Conservation (phyloP, 192 early-diverging fungal genomes). For the Backusella tuberculispora region DNA sequence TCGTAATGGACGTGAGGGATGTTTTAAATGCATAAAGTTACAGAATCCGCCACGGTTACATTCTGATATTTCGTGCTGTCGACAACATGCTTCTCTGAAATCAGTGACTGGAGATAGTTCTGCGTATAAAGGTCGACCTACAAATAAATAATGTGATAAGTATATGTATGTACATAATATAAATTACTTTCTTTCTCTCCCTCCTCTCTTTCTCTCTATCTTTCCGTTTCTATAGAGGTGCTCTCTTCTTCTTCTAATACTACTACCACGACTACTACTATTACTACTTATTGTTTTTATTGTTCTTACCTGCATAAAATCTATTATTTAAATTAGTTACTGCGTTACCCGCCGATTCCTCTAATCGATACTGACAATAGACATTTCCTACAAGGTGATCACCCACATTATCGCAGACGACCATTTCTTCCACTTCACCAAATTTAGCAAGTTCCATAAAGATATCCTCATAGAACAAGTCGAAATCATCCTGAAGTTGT, state of each 20-base stretch:
- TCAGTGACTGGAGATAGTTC: conserved; percentile 98
- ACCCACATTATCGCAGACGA: conserved; percentile 97
- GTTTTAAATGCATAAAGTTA: conserved; percentile 99
- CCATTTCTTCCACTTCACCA: conserved; percentile 96
- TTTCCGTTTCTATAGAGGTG: too few species aligned
- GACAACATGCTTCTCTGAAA: conserved; percentile 97
- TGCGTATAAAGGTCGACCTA: conserved; percentile 88
- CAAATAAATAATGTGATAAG: not conserved
- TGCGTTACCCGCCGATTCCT: conserved; percentile 92
- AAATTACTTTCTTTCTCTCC: not conserved
- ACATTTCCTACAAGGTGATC: conserved; percentile 98
- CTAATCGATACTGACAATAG: conserved; percentile 87
- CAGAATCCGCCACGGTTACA: conserved; percentile 97
- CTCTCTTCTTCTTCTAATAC: too few species aligned
- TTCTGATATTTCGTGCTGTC: conserved; percentile 93
- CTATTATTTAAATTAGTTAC: conserved; percentile 92
- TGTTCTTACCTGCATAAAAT: conserved; percentile 79
- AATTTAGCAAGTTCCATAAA: conserved; percentile 96
- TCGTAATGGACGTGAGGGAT: conserved; percentile 75
- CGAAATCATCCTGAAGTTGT: conserved; percentile 89
- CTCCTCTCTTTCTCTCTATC: not conserved
- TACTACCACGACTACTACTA: too few species aligned
- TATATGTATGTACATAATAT: not conserved
- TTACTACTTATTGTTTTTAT: not conserved
- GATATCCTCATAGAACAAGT: conserved; percentile 95